A percentile compares a stretch with the other conserved stretches of the same genome.
Evolutionary conservation across 2,329 filamentous ascomycete genomes (phyloP).

Genomic region (Phialophora macrospora): DNA sequence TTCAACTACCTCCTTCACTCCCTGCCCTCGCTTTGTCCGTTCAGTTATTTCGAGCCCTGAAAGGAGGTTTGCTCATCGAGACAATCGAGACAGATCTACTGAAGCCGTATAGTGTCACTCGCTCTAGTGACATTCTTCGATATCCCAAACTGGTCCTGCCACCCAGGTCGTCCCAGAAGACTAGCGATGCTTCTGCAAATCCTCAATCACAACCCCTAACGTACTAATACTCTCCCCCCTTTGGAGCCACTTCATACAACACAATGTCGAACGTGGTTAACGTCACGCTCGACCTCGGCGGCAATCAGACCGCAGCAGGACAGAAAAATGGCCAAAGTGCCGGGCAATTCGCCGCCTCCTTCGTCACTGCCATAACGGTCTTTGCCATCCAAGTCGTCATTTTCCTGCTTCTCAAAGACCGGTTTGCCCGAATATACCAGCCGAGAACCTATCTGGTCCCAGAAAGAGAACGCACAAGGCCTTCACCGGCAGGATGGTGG

Average conservation of each 20-base stretch:
- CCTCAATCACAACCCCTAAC: slow-evolving; percentile 1
- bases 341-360: slow-evolving; percentile 66
- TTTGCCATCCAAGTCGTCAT: slow-evolving; percentile 67
- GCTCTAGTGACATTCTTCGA: neutral
- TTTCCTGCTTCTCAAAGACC: slow-evolving; percentile 79
- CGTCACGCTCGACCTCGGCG: slow-evolving; percentile 27
- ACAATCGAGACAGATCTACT: neutral
- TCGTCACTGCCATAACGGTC: slow-evolving; percentile 65
- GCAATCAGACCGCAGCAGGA: slow-evolving; percentile 25
- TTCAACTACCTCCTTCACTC: slow-evolving; percentile 10
- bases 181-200: slow-evolving; percentile 24
- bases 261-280: slow-evolving; percentile 31
- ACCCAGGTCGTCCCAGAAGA: neutral
- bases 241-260: neutral
- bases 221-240: slow-evolving; percentile 3
- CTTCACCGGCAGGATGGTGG: slow-evolving; percentile 66
- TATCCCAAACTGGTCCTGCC: neutral
- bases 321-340: slow-evolving; percentile 37
- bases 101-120: neutral
- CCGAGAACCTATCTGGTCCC: slow-evolving; percentile 85
- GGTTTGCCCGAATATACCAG: slow-evolving; percentile 81
- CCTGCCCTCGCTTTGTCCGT: slow-evolving; percentile 18
- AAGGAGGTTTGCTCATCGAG: slow-evolving; percentile 4
- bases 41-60: slow-evolving; percentile 18
- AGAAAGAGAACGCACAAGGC: slow-evolving; percentile 78